Conservation (phyloP, 208 protist species). For the Crithidia brevicula region DNA sequence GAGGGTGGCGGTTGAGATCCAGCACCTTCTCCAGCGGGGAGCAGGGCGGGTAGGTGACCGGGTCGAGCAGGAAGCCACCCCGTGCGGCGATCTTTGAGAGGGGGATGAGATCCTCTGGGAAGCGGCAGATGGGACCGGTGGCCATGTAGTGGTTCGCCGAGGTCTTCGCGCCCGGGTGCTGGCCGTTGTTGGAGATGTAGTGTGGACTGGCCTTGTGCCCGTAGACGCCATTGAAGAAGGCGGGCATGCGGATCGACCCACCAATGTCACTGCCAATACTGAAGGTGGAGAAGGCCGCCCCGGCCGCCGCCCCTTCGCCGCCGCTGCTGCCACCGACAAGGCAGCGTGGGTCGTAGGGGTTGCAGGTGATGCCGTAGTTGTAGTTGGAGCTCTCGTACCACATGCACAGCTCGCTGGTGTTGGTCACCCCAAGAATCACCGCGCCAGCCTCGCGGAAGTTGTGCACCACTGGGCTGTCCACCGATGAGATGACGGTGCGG, state of each 20-base stretch:
- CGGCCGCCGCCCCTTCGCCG: conserved; percentile 81
- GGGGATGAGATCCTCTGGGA: conserved; percentile 84
- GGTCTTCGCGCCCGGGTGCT: conserved; percentile 72
- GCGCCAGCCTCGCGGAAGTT: conserved; percentile 89
- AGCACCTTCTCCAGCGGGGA: conserved; percentile 59
- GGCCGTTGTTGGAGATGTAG: conserved; percentile 83
- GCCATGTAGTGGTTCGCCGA: conserved; percentile 86
- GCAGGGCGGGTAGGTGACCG: conserved; percentile 60
- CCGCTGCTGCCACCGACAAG: conserved; percentile 90
- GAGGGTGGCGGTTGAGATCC: conserved; percentile 33
- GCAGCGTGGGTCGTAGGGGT: conserved; percentile 88
- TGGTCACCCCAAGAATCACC: conserved; percentile 92
- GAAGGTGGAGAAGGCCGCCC: conserved; percentile 80
- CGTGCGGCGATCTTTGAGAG: conserved; percentile 71
- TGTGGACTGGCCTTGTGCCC: conserved; percentile 88
- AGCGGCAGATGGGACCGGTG: conserved; percentile 84
- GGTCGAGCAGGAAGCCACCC: conserved; percentile 81
- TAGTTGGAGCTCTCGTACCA: conserved; percentile 92
- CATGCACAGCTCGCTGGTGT: conserved; percentile 91
- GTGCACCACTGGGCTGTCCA: conserved; percentile 79
- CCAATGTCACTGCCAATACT: conserved; percentile 90
- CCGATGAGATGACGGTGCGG: conserved; percentile 43
- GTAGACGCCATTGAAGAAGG: conserved; percentile 92
- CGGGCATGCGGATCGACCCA: conserved; percentile 91
- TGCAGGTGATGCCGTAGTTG: conserved; percentile 89